These are phyloP conservation scores for Colletotrichum sp. DNA, from an alignment of 2,329 filamentous ascomycete species.

Conservation along the genomic window DNA sequence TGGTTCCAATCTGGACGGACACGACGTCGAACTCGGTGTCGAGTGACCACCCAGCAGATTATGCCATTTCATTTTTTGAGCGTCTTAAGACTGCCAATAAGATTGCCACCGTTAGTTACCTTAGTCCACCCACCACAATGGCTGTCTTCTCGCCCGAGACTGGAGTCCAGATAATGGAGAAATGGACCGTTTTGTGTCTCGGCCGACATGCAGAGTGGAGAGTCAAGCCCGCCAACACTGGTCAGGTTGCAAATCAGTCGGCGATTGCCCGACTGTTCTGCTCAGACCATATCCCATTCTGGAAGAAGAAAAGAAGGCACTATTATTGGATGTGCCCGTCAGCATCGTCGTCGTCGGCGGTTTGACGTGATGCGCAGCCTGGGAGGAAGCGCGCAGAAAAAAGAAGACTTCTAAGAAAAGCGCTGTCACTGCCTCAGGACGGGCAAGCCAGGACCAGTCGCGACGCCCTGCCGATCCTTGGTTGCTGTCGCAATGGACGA, in stretches of 20 bases:
- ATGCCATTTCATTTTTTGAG: neutral
- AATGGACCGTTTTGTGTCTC: constrained; percentile 13
- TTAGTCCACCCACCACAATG: neutral
- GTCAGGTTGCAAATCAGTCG: neutral
- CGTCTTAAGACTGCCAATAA: neutral
- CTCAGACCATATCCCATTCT: neutral
- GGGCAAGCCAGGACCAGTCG: neutral
- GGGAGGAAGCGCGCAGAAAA: neutral
- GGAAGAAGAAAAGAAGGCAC: neutral
- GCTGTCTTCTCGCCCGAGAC: neutral
- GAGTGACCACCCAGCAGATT: neutral
- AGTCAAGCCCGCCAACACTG: neutral
- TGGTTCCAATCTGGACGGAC: neutral
- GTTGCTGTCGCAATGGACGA: constrained; percentile 10
- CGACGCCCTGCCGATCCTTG: constrained; percentile 10
- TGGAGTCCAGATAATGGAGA: neutral
- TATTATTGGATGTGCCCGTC: neutral
- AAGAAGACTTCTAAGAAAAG: constrained; percentile 10
- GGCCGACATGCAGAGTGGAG: neutral
- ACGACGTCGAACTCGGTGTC: neutral
- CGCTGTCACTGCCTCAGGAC: constrained; percentile 14
- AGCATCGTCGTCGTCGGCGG: neutral
- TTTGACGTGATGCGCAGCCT: neutral
- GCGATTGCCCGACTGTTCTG: neutral
- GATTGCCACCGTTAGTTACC: neutral